These are phyloP conservation scores for Epithele typhae DNA, from an alignment of 768 basidiomycete species.

Conservation along the genomic window DNA sequence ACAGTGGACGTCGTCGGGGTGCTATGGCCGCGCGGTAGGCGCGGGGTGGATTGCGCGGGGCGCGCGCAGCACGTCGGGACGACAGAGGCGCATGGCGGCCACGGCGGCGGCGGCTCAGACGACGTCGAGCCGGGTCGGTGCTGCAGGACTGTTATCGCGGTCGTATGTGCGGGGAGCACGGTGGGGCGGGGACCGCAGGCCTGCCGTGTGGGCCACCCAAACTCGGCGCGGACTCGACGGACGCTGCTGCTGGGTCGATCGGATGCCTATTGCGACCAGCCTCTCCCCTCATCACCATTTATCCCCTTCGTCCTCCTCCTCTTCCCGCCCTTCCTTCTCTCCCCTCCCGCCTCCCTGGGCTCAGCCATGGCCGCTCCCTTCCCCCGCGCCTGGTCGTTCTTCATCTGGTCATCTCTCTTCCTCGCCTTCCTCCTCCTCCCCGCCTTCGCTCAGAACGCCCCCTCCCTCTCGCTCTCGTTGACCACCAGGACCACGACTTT, in stretches of 20 bases:
- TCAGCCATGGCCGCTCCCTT: constrained; percentile 15
- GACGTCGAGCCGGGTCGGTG: no score
- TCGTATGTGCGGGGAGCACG: no score
- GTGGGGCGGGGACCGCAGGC: no score
- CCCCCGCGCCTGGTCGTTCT: constrained; percentile 10
- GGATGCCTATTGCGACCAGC: constrained; percentile 15
- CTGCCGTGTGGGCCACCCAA: not conserved
- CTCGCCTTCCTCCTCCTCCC: constrained; percentile 25
- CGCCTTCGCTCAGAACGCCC: constrained; percentile 35
- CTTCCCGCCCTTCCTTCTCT: constrained; percentile 13
- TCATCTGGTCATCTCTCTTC: constrained; percentile 18
- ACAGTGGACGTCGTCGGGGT: no score
- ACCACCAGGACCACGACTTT: constrained; percentile 50
- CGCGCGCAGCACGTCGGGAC: no score
- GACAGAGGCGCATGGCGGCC: no score
- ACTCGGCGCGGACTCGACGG: no score
- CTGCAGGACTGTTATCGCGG: not conserved
- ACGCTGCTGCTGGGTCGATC: not conserved
- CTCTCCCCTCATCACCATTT: constrained; percentile 12
- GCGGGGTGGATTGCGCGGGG: no score
- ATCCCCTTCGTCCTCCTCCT: constrained; percentile 26
- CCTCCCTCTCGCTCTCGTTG: constrained; percentile 46
- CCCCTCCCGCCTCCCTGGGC: constrained; percentile 21
- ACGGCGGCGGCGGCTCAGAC: no score
- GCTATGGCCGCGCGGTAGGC: no score